These are phyloP conservation scores for Penicillium longicatenatum DNA, from an alignment of 495 filamentous ascomycete species.

Conservation along the genomic window DNA sequence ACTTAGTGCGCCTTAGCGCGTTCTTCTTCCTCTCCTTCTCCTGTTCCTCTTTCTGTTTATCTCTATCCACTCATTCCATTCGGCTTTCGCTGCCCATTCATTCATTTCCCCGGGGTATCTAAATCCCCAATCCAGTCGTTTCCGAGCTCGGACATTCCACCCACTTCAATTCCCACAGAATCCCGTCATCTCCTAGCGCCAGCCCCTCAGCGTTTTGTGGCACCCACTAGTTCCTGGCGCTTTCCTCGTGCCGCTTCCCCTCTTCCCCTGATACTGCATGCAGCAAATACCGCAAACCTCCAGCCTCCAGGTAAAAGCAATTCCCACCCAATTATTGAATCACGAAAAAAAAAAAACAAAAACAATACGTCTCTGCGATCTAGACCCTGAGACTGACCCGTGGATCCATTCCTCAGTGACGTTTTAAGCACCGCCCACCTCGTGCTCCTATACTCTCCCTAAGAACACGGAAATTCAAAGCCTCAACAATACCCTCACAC, in stretches of 20 bases:
- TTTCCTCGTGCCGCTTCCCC: neutral
- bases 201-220: slow-evolving; percentile 3
- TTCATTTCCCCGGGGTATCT: no score
- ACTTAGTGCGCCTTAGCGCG: neutral
- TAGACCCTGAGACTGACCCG: neutral
- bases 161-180: neutral
- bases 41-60: neutral
- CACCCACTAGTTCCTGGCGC: slow-evolving; percentile 6
- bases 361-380: neutral
- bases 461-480: no score
- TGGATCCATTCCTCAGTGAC: neutral
- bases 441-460: neutral
- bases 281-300: no score
- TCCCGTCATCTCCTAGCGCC: neutral
- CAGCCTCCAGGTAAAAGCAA: no score
- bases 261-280: neutral
- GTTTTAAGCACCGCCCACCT: no score
- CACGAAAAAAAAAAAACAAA: neutral
- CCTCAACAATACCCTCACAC: neutral
- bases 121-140: no score
- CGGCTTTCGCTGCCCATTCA: neutral
- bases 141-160: neutral
- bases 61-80: neutral
- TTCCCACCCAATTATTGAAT: no score
- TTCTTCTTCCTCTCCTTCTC: neutral